Evolutionary conservation across 2,329 filamentous ascomycete genomes (phyloP), one percentile per base, ranked within the genome.

Genomic region (Reticulascus tulasneorum): DNA sequence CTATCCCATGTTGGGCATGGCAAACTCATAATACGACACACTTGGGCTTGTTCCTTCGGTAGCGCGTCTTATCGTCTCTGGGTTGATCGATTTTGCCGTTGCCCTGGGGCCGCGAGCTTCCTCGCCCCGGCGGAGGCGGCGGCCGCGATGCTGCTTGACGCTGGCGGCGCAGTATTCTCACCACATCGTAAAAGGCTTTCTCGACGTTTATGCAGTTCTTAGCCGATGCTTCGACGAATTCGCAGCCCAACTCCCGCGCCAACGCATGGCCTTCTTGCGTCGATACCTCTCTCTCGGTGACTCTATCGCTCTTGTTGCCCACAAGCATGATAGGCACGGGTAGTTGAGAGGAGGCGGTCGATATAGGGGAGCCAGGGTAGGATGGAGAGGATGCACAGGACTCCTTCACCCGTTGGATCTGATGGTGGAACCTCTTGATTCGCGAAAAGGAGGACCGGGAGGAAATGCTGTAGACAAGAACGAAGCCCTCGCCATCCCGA

Each of bases 191-290:
- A 58, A 98, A 97, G 21, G 89, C 91, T 72, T 94, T 97, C 63
- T 95, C 93, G 35, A 96, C 91, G 55, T 97, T 96, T 71, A 96
- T 89, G 67, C 90, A 95, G 60, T 95, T 96, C 70, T 96, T 96
- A 23, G 91, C 91, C 7, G 90, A 96, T 3, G 91, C 90, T 63
- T 97, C 91, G 51, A 96, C 89, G 53, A 97, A 97, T 51, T 96
- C 90, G 66, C 93, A 97, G 45, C 88, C 88, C 24, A 98, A 71
- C 54, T 96, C 88, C 53, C 90, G 85, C 37, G 93, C 91, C 24
- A 97, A 69, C 34, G 90, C 89, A 49, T 88, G 86, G 12, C 93
- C 93, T 66, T 98, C 93, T 62, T 97, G 93, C 33, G 90, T 94
- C 3, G 90, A 96, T 4, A 97, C 93, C 56, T 96, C 91, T 48